These are phyloP conservation scores for Ceriops zippeliana DNA, from an alignment of 345 rosid species.

Conservation along the genomic window DNA sequence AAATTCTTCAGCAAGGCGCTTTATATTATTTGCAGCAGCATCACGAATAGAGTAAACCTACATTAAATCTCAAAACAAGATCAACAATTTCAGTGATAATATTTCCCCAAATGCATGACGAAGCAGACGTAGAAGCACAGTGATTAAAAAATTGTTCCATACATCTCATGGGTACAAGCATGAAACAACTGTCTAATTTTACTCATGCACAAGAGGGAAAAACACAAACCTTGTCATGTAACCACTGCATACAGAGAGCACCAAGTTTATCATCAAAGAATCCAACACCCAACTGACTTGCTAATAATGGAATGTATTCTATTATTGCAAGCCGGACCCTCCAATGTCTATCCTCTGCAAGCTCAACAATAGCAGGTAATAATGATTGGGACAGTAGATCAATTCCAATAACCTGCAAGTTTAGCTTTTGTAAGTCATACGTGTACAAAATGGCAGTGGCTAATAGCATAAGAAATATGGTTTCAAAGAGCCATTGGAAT, in stretches of 20 bases:
- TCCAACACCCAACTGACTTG: conserved; percentile 92
- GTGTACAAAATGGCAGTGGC: background rate
- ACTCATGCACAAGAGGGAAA: background rate
- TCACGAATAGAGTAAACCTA: conserved; percentile 93
- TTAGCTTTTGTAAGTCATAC: background rate
- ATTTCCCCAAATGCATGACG: too few species aligned
- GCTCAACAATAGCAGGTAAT: conserved; percentile 96
- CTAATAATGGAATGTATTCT: conserved; percentile 89
- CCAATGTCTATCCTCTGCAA: conserved; percentile 98
- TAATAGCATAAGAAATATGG: background rate
- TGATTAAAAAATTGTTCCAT: background rate
- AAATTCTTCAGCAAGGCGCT: conserved; percentile 96
- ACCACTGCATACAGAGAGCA: conserved; percentile 96
- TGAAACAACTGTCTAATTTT: background rate
- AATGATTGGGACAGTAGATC: conserved; percentile 91
- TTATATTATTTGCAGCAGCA: conserved; percentile 90
- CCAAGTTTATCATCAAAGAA: conserved; percentile 94
- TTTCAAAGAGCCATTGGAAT: background rate
- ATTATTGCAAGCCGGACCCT: conserved; percentile 93
- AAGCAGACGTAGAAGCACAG: background rate
- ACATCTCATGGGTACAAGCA: background rate
- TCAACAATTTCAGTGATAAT: background rate
- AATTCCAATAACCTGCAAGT: conserved; percentile 83
- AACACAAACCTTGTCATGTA: conserved; percentile 78
- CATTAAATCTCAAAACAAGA: conserved; percentile 6